Base-by-base conservation (phyloP, 2,329 filamentous ascomycete genomes). In the Aplosporella prunicola region DNA sequence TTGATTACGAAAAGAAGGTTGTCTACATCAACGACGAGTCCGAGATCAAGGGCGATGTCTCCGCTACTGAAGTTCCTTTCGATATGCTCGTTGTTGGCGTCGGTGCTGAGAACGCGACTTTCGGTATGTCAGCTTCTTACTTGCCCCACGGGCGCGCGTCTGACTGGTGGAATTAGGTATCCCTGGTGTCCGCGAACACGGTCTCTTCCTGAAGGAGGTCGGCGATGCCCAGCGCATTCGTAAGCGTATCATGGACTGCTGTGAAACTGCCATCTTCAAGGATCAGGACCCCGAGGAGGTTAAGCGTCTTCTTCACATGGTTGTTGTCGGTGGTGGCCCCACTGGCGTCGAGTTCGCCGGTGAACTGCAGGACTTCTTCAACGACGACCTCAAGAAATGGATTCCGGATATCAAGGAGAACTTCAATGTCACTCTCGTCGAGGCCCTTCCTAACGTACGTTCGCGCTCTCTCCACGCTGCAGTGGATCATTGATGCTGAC, bases 211-310 rank as follows among this genome's bases (percentile, higher is more conserved):
- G 60, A 98, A 98, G 74, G 93, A 98, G 68, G 94, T 98, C 57
- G 78, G 75, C 48, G 93, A 98, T 61, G 91, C 91, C 41, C 91
- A 98, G 67, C 76, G 78, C 56, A 98, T 98, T 59, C 86, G 91
- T 57, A 95, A 89, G 73, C 87, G 86, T 66, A 95, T 98, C 65
- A 98, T 98, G 91, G 91, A 98, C 69, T 98, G 91, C 62, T 88
- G 94, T 51, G 91, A 98, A 69, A 95, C 89, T 23, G 91, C 91
- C 35, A 89, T 86, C 45, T 95, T 98, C 80, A 96, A 96, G 76
- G 89, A 87, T 57, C 91, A 98, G 68, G 72, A 76, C 24, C 68
- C 75, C 11, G 85, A 91, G 48, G 93, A 98, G 67, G 71, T 93
- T 57, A 81, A 93, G 69, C 86, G 91, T 50, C 78, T 98, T 52